Evolutionary conservation across 306 rosid species (phyloP).

Genomic region (Phaseolus lunatus): DNA sequence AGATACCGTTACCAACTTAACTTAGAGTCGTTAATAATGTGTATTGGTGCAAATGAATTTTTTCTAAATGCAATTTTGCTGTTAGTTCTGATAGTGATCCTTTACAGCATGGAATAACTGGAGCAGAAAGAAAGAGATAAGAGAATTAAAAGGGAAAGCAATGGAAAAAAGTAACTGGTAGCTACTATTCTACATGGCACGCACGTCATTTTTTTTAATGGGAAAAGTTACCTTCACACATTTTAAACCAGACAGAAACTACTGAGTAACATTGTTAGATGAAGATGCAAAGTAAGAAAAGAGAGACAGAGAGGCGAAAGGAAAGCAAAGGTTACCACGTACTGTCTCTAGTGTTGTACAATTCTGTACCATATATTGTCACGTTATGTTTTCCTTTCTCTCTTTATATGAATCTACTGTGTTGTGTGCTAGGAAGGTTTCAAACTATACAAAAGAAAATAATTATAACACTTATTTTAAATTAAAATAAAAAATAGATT

Average conservation of each 20-base stretch:
- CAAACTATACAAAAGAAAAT: no score
- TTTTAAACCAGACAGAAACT: conserved; percentile 2
- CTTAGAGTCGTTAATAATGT: not conserved
- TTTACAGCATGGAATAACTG: not conserved
- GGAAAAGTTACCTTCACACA: conserved; percentile 3
- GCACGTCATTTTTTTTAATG: not conserved
- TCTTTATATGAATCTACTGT: no score
- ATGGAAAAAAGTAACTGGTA: not conserved
- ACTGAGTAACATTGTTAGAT: not conserved
- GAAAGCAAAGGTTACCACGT: not conserved
- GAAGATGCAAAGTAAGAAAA: conserved; percentile 9
- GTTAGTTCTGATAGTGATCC: not conserved
- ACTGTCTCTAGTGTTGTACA: not conserved
- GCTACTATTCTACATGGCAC: not conserved
- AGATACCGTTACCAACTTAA: not conserved
- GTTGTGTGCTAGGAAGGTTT: no score
- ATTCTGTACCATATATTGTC: not conserved
- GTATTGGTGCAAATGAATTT: not conserved
- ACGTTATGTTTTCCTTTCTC: not conserved
- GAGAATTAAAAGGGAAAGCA: conserved; percentile 4
- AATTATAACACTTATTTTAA: no score
- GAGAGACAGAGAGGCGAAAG: not conserved
- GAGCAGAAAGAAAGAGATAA: not conserved
- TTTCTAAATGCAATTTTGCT: no score
- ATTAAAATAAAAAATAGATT: no score